Percentiles rank a stretch among this genome's conserved stretches.
phyloP scores from a whole-genome alignment of 345 rosid species.

The Eucalyptus sp. region DNA sequence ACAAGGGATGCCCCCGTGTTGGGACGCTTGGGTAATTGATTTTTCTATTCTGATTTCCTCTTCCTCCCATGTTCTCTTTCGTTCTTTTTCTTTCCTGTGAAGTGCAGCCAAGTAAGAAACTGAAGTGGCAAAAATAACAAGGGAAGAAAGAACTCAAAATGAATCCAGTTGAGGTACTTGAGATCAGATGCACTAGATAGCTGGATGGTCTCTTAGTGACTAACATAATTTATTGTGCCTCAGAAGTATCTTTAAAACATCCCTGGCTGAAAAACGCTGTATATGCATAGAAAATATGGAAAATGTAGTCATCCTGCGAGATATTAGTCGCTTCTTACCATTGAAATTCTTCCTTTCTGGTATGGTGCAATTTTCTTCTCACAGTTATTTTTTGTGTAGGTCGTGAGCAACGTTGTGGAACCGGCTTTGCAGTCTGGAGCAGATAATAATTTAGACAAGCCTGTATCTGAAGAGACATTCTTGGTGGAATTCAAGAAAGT shows the following conservation, averaged over 20 bases:
- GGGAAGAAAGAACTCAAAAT: background rate
- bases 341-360: background rate
- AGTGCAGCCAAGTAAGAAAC: background rate
- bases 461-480: conserved; percentile 38
- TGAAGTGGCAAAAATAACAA: background rate
- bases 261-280: background rate
- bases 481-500: conserved; percentile 59
- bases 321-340: background rate
- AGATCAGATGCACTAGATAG: background rate
- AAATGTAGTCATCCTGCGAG: background rate
- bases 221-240: background rate
- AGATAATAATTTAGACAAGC: conserved; percentile 20
- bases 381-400: conserved; percentile 19
- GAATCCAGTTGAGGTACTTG: background rate
- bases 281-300: background rate
- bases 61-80: background rate
- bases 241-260: background rate
- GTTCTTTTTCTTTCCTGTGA: background rate
- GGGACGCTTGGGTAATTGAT: conserved; percentile 69
- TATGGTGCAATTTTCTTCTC: background rate
- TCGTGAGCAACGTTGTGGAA: conserved; percentile 61
- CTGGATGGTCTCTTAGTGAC: background rate
- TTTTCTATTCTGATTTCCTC: background rate
- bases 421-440: conserved; percentile 38
- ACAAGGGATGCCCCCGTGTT: conserved; percentile 83